These are phyloP conservation scores for Cutaneotrichosporon sp. DNA, from an alignment of 1,284 basidiomycete genomes.

Conservation along the genomic window DNA sequence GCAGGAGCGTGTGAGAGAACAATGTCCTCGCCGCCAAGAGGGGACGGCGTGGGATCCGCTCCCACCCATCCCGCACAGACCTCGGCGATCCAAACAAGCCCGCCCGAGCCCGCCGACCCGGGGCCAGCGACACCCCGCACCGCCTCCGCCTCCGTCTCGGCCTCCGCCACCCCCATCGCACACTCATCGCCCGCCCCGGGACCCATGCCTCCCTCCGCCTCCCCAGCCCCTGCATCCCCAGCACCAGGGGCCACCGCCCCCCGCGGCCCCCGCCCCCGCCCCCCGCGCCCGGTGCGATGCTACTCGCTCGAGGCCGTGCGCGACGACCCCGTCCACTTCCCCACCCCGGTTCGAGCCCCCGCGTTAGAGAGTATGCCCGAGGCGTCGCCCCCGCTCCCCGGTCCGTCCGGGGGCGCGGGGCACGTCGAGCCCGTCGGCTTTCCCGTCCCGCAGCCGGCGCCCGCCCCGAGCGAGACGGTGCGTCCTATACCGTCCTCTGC, in stretches of 20 bases:
- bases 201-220: neutral
- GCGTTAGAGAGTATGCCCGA: neutral
- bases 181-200: neutral
- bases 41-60: neutral
- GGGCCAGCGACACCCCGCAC: neutral
- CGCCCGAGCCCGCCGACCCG: neutral
- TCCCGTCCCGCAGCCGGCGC: neutral
- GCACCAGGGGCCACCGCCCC: neutral
- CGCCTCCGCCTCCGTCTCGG: neutral
- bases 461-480: neutral
- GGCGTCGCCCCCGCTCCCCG: neutral
- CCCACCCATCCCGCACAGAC: neutral
- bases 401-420: no score
- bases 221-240: neutral
- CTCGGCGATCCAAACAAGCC: neutral
- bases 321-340: neutral
- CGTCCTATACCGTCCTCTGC: no score
- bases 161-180: neutral
- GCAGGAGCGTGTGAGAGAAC: no score
- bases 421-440: neutral
- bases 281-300: conserved; percentile 6
- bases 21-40: neutral
- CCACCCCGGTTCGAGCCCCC: neutral
- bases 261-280: neutral
- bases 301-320: conserved; percentile 10